phyloP scores from a whole-genome alignment of 139 green algal species.

The Coelastrella sp. region DNA sequence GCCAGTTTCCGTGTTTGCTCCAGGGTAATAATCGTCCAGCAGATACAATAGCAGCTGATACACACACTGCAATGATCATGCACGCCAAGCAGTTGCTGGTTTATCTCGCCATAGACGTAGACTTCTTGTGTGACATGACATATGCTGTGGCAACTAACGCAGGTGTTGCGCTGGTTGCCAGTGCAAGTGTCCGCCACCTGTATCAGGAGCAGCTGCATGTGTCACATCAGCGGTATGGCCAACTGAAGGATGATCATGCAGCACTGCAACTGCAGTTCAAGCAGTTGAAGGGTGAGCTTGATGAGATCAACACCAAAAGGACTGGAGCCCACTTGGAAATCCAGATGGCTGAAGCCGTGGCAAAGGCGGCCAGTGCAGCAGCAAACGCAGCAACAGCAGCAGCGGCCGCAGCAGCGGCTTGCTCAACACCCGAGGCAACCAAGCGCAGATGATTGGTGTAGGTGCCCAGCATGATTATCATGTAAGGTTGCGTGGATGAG shows the following conservation, averaged over 20 bases:
- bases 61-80: not conserved
- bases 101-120: not conserved
- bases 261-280: not conserved
- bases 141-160: not conserved
- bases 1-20: too few relatives aligned
- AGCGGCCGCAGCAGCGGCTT: constrained; percentile 7
- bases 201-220: constrained; percentile 28
- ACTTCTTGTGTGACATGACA: not conserved
- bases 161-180: constrained; percentile 7
- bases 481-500: too few relatives aligned
- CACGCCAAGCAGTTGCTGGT: not conserved
- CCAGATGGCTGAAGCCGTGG: constrained; percentile 34
- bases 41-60: not conserved
- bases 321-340: constrained; percentile 4
- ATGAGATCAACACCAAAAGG: not conserved
- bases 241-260: not conserved
- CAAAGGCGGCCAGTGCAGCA: constrained; percentile 18
- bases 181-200: not conserved
- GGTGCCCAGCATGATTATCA: too few relatives aligned
- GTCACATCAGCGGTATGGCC: not conserved
- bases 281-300: constrained; percentile 17
- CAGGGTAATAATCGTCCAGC: not conserved
- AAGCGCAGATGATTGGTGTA: not conserved
- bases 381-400: constrained; percentile 28
- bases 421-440: not conserved